Conservation (phyloP, 768 basidiomycete genomes). For the Paxillus rubicundulus region DNA sequence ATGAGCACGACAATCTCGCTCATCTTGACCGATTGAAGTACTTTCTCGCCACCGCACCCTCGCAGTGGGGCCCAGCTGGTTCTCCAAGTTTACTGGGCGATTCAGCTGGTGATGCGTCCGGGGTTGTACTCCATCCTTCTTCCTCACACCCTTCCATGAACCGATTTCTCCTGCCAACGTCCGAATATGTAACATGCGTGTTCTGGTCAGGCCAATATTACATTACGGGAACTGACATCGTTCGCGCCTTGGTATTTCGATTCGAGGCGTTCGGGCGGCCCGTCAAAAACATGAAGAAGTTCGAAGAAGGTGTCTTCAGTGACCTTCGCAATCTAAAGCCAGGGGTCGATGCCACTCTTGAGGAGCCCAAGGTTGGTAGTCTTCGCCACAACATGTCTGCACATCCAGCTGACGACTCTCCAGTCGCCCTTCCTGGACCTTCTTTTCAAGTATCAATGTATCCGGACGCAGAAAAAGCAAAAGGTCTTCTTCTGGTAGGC, state of each 20-base stretch:
- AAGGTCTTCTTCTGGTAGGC: constrained; percentile 97
- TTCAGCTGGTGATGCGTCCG: constrained; percentile 10
- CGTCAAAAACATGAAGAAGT: constrained; percentile 92
- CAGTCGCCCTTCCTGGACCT: constrained; percentile 92
- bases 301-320: constrained; percentile 94
- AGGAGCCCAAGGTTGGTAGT: constrained; percentile 86
- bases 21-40: constrained; percentile 82
- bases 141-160: constrained; percentile 78
- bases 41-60: constrained; percentile 84
- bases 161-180: constrained; percentile 82
- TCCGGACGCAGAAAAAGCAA: constrained; percentile 97
- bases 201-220: constrained; percentile 91
- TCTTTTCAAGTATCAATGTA: constrained; percentile 94
- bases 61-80: constrained; percentile 54
- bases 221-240: constrained; percentile 96
- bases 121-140: constrained; percentile 39
- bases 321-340: constrained; percentile 94
- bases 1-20: constrained; percentile 69
- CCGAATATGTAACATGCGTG: constrained; percentile 88
- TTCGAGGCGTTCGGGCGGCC: constrained; percentile 92
- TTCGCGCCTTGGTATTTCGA: constrained; percentile 89
- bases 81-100: constrained; percentile 28
- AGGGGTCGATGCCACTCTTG: constrained; percentile 85
- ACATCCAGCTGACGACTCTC: neutral
- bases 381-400: neutral